A percentile compares a stretch with the other conserved stretches of the same genome.
Evolutionary conservation across 805 yeast species (phyloP).

Genomic region (Alloascoidea africana): DNA sequence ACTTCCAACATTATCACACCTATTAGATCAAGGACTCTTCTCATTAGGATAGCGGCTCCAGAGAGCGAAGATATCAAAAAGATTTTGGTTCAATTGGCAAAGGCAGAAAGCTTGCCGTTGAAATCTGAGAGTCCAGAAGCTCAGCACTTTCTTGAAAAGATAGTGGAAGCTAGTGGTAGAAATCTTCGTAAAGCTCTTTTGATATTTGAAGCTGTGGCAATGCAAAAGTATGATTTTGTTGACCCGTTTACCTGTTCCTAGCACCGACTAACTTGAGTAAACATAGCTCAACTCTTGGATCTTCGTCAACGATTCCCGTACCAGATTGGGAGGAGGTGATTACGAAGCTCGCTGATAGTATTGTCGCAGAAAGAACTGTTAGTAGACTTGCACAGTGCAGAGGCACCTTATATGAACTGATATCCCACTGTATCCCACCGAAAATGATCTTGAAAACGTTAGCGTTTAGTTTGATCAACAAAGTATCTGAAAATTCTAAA

Average conservation of each 20-base stretch:
- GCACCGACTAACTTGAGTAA: too few species aligned
- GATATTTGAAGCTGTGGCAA: conserved; percentile 66
- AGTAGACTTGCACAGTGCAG: conserved; percentile 28
- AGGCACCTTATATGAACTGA: conserved; percentile 65
- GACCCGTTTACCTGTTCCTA: too few species aligned
- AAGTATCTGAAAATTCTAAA: conserved; percentile 11
- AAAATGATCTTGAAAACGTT: conserved; percentile 57
- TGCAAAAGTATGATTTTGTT: conserved; percentile 35
- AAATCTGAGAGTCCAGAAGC: conserved; percentile 22
- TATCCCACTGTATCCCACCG: conserved; percentile 92
- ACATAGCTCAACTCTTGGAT: too few species aligned
- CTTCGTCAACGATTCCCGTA: conserved; percentile 35
- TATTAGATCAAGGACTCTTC: conserved; percentile 80
- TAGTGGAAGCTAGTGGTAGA: conserved; percentile 44
- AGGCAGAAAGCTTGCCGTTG: conserved; percentile 34
- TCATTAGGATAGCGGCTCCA: conserved; percentile 85
- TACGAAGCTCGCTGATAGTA: conserved; percentile 40
- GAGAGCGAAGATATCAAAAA: conserved; percentile 34
- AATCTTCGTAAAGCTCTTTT: conserved; percentile 69
- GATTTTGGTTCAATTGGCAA: conserved; percentile 40
- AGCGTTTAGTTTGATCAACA: conserved; percentile 18
- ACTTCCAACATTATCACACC: conserved; percentile 90
- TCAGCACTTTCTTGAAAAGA: conserved; percentile 26
- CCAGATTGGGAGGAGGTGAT: conserved; percentile 91
- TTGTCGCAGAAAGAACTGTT: conserved; percentile 50